phyloP scores from a whole-genome alignment of 2,329 filamentous ascomycete genomes.

The Ophiostoma sp. region DNA sequence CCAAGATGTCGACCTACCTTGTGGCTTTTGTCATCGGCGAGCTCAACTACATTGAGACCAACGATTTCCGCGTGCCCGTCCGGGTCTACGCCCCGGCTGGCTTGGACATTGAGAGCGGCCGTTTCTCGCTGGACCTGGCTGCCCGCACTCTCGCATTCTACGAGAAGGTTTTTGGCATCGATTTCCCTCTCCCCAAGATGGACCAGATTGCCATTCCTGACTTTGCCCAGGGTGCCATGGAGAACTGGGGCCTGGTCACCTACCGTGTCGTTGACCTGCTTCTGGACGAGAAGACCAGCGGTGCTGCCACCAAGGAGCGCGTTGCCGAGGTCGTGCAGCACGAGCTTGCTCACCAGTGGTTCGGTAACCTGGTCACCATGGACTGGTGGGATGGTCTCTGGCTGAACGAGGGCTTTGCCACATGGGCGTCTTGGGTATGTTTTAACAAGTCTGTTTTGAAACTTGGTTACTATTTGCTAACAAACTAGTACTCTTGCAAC shows the following conservation, averaged over 20 bases:
- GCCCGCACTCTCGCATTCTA: conserved; percentile 90
- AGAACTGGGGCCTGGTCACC: conserved; percentile 96
- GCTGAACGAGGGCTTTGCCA: conserved; percentile 88
- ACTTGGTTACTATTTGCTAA: not conserved
- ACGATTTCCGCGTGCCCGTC: conserved; percentile 83
- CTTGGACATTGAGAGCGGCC: conserved; percentile 82
- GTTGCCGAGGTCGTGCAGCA: conserved; percentile 96
- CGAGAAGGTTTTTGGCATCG: conserved; percentile 85
- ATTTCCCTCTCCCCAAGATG: conserved; percentile 89
- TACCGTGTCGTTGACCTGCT: conserved; percentile 90
- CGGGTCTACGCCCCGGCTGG: conserved; percentile 91
- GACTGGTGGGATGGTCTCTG: conserved; percentile 91
- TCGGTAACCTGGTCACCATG: conserved; percentile 87
- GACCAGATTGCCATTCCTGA: conserved; percentile 95
- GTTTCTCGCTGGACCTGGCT: conserved; percentile 84
- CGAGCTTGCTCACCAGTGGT: conserved; percentile 91
- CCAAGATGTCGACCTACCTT: conserved; percentile 93
- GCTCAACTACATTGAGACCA: conserved; percentile 89
- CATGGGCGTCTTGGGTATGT: conserved; percentile 63
- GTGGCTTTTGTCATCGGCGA: conserved; percentile 91
- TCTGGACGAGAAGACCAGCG: conserved; percentile 85
- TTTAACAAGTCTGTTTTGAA: not conserved
- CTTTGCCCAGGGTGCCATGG: conserved; percentile 93
- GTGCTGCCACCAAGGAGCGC: conserved; percentile 83
- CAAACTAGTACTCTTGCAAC: conserved; percentile 71